Base-by-base conservation (phyloP, 345 rosid species). In the Balakata baccata region DNA sequence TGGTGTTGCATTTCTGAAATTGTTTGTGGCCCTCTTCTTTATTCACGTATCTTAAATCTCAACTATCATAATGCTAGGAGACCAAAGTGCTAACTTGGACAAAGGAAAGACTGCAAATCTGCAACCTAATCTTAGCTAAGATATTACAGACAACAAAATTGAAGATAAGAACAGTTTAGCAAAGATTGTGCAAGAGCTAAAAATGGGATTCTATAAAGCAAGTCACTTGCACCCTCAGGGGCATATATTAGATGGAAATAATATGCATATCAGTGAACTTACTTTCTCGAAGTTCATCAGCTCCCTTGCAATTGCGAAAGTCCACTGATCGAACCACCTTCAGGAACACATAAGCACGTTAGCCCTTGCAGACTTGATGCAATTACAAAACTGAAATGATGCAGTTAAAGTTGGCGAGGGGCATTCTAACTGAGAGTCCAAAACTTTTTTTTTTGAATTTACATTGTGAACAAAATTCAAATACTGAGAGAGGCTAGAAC, bases 281-380 rank as follows among this genome's bases (percentile, higher is more conserved):
- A 94, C 98, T 81, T 75, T 86, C 92, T 82, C 64, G 81, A 81
- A 95, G 82, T 77, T 95, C 96, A 18, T 71, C 67, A 57, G 96
- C 89, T 47, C 85, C 97, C 73, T 85, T 79, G 79, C 86, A 86
- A 72, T 85, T 82, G 51, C 79, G 89, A 29, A 90, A 90, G 67
- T 92, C 92, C 64, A 87, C 90, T 34, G 96, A 79, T 64, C 78
- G 80, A 79, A 95, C 75, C 56, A 89, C 80, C 98, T 88, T 72
- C 76, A 82, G 61, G 49, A 67, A 62, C 65, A 80, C 70, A 69
- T 52, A 29, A 74, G 58, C 18, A 53, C 17, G 41, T 71, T 29
- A 71, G 59, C 45, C 49, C 61, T 25, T 39, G 41, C 51, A 65
- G 34, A 10, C 67, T 61, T 38, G 14, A 67, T 43, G 52, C 22